Conservation (phyloP, 176 grass and related monocot species). For the Chloris gayana region DNA sequence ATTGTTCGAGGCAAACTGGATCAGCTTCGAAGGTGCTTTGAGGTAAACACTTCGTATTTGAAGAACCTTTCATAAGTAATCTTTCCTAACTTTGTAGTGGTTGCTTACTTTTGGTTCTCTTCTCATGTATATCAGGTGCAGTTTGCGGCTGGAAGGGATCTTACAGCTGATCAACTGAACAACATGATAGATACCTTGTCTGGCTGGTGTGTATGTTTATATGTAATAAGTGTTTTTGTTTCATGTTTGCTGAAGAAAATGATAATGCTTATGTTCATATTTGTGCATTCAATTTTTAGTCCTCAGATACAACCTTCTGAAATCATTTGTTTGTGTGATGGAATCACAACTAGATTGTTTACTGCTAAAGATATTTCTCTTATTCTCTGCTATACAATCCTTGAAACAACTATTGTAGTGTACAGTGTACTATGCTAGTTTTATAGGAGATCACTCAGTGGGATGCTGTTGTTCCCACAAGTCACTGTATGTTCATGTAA, state of each 20-base stretch:
- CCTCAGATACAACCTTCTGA: background rate
- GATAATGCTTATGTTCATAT: background rate
- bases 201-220: slow-evolving; percentile 73
- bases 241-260: slow-evolving; percentile 3
- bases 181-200: slow-evolving; percentile 88
- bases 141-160: slow-evolving; percentile 98
- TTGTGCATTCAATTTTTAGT: background rate
- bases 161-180: slow-evolving; percentile 84
- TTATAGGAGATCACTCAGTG: background rate
- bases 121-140: slow-evolving; percentile 68
- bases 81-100: slow-evolving; percentile 8
- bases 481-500: background rate
- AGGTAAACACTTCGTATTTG: slow-evolving; percentile 52
- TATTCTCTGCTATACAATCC: slow-evolving; percentile 16
- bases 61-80: slow-evolving; percentile 24
- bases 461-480: background rate
- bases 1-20: slow-evolving; percentile 98
- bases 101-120: background rate
- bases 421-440: background rate
- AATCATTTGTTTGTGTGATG: slow-evolving; percentile 8
- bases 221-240: slow-evolving; percentile 20
- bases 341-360: background rate
- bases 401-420: background rate
- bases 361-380: background rate
- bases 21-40: slow-evolving; percentile 93